Evolutionary conservation across 139 green algal species (phyloP).

Genomic region (Chlamydomonas incerta): DNA sequence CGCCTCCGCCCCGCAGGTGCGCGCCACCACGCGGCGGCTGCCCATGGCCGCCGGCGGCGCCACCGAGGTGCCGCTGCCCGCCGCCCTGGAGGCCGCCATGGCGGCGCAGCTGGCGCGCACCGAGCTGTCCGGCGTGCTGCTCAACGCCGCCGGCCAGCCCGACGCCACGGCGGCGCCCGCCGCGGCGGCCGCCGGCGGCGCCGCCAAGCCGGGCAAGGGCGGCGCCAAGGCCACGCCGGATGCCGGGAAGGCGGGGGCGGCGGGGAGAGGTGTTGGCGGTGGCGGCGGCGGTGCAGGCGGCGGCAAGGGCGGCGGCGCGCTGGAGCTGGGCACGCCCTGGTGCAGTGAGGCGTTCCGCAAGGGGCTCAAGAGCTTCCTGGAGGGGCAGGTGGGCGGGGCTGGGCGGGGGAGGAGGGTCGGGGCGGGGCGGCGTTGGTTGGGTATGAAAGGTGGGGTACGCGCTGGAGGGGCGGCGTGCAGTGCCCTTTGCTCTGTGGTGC

Average conservation of each 20-base stretch:
- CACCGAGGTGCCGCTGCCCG: conserved; percentile 67
- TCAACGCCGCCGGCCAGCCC: background rate
- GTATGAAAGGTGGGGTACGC: too few relatives aligned
- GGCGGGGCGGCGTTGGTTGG: too few relatives aligned
- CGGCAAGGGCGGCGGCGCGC: background rate
- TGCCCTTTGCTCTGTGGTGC: too few relatives aligned
- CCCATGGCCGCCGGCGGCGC: conserved; percentile 25
- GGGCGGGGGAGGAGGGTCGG: too few relatives aligned
- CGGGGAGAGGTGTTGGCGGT: too few relatives aligned
- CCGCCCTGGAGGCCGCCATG: conserved; percentile 56
- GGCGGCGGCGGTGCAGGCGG: background rate
- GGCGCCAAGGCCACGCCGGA: background rate
- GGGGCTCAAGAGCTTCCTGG: conserved; percentile 61
- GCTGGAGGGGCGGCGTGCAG: too few relatives aligned
- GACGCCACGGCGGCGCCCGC: background rate
- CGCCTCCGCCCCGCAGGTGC: conserved; percentile 31
- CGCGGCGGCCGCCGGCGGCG: background rate
- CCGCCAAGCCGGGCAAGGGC: background rate
- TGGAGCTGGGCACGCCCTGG: conserved; percentile 38
- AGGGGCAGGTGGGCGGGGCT: conserved; percentile 50
- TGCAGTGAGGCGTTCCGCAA: conserved; percentile 65
- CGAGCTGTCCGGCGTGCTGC: conserved; percentile 17
- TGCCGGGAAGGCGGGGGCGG: background rate
- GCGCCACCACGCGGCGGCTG: conserved; percentile 45
- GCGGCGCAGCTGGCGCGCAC: conserved; percentile 31